phyloP scores from a whole-genome alignment of 2,329 filamentous ascomycete genomes.

The Scedosporium dehoogii region DNA sequence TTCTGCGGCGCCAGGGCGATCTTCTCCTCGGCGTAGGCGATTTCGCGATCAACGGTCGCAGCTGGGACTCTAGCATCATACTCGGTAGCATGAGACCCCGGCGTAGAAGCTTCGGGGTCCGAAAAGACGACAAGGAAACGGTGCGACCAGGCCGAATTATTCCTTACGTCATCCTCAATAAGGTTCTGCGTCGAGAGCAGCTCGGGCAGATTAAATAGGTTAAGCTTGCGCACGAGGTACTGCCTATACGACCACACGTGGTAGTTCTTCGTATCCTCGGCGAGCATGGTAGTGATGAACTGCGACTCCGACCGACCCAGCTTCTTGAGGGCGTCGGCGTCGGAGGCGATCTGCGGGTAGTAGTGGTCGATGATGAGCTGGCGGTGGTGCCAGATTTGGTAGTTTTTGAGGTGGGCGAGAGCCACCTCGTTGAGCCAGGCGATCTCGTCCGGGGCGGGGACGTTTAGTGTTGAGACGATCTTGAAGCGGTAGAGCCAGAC shows the following conservation, averaged over 20 bases:
- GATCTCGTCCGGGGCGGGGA: conserved; percentile 62
- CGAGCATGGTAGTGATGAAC: conserved; percentile 75
- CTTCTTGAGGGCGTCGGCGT: conserved; percentile 41
- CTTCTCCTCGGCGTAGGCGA: conserved; percentile 62
- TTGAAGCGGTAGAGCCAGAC: conserved; percentile 94
- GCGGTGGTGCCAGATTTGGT: conserved; percentile 87
- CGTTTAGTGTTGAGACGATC: conserved; percentile 57
- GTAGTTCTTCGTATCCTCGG: conserved; percentile 89
- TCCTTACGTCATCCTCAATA: conserved; percentile 73
- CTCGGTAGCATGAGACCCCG: conserved; percentile 37
- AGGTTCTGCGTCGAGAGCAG: conserved; percentile 61
- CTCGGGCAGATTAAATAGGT: conserved; percentile 62
- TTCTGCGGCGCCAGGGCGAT: conserved; percentile 82
- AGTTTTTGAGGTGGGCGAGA: conserved; percentile 84
- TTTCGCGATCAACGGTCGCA: conserved; percentile 61
- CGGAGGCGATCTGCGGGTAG: conserved; percentile 49
- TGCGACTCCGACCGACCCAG: conserved; percentile 57
- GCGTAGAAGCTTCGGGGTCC: conserved; percentile 40
- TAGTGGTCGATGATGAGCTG: conserved; percentile 54
- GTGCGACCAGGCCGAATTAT: conserved; percentile 97
- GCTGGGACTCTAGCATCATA: conserved; percentile 47
- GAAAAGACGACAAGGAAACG: conserved; percentile 87
- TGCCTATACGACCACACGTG: conserved; percentile 97
- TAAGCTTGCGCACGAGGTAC: conserved; percentile 53
- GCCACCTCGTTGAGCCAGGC: conserved; percentile 80